Base-by-base conservation (phyloP, 495 filamentous ascomycete species). In the Pyrenopolyporus hunteri region DNA sequence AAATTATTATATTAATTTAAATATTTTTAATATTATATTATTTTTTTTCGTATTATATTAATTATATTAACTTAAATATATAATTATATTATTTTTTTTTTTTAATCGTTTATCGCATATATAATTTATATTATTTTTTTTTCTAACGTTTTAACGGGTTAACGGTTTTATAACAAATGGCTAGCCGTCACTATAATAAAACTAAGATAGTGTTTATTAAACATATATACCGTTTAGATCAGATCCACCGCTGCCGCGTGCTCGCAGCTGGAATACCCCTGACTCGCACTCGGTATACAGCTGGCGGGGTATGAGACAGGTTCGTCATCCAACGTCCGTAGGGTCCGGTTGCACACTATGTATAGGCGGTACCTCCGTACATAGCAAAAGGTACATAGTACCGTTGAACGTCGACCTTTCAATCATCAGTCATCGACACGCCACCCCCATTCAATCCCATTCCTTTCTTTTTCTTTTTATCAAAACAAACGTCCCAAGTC, bases 381-480 rank as follows among this genome's bases (percentile, higher is more conserved):
- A n/a, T n/a, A n/a, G n/a, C n/a, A n/a, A n/a, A n/a, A n/a, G n/a
- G 26, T 29, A 29, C 26, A 9, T 29, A 29, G 5, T 9, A 5
- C 26, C 9, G 4, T 29, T 5, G 26, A 5, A 29, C 5, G 26
- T 28, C 42, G 9, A 45, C 13, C 22, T 45, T 26, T 16, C 23
- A 45, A 45, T 22, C 13, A 22, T 26, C 31, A 44, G 32, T 42
- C 45, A 53, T 26, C 52, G 57, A 57, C 63, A 57, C 59, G 59
- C 64, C 50, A 58, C 55, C 13, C 48, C 35, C 45, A 45, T 25
- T n/a, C 19, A 42, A 45, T 10, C 32, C 43, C 54, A 55, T 63
- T 54, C 60, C 55, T 61, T 57, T 57, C 23, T 44, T 54, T 50
- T 36, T 20, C 36, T 54, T 14, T 52, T 59, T 44, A 64, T 64